Evolutionary conservation across 257 asterid genomes (phyloP).

Genomic region (Ilex asprella): DNA sequence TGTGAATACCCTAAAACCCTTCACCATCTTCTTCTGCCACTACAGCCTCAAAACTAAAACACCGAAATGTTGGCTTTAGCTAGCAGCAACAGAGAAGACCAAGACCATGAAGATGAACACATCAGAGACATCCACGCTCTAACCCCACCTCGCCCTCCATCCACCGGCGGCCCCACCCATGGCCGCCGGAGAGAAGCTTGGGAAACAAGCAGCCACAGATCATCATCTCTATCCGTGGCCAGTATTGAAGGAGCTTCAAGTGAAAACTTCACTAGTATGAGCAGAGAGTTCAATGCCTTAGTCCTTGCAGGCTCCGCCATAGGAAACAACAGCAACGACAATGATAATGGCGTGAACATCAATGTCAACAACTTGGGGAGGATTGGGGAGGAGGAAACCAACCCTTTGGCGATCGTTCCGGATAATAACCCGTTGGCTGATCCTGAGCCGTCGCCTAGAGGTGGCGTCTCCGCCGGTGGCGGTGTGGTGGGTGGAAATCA

Average conservation of each 20-base stretch:
- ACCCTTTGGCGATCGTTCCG: constrained; percentile 74
- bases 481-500: constrained; percentile 1
- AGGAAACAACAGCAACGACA: constrained; percentile 19
- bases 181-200: constrained; percentile 25
- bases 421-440: constrained; percentile 28
- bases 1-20: no score
- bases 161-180: constrained; percentile 18
- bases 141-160: constrained; percentile 51
- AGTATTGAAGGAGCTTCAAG: constrained; percentile 28
- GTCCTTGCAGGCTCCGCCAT: constrained; percentile 59
- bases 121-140: constrained; percentile 79
- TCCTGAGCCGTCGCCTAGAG: constrained; percentile 30
- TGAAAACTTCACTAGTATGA: constrained; percentile 65
- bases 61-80: constrained; percentile 28
- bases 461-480: constrained; percentile 7
- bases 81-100: constrained; percentile 13
- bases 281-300: constrained; percentile 69
- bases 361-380: constrained; percentile 29
- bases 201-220: constrained; percentile 45
- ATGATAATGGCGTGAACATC: constrained; percentile 12
- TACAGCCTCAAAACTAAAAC: neutral
- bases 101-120: constrained; percentile 23
- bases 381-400: constrained; percentile 58
- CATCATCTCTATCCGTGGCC: constrained; percentile 44
- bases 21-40: no score